Base-by-base conservation (phyloP, 306 rosid genomes). In the Rosa persica region DNA sequence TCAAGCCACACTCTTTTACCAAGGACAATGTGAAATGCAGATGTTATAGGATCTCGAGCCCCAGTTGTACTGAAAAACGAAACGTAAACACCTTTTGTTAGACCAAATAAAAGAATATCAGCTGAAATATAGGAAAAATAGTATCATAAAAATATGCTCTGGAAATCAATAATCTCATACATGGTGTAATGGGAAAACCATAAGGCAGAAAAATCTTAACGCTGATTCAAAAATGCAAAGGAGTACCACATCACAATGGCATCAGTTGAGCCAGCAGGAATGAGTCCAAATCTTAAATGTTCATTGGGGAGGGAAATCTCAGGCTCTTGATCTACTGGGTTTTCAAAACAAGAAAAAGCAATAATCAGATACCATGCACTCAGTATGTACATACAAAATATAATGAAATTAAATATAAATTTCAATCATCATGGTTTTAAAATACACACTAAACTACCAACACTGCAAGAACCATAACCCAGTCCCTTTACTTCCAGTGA, bases 201-300 rank as follows among this genome's bases (percentile, higher is more conserved):
- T 4, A 69, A 66, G 22, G 36, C 22, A 36, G 15, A 10, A 16
- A 67, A 16, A 19, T 22, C 66, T 12, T 9, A 46, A 70, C 12
- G 55, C 8, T 46, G 25, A 75, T 42, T 30, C 11, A 72, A n/a
- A 76, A 43, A 55, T 44, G 75, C 47, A 55, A 77, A 74, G 75
- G 75, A 38, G 60, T 90, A 94, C 97, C 98, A 94, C 86, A 94
- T 89, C 74, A 94, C 98, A 78, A 92, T 86, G 85, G 97, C 97
- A 66, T 94, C 98, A 20, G 98, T 94, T 76, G 98, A 94, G 73
- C 98, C 98, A 4, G 98, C 89, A 68, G 98, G 97, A 87, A 92
- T 94, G 81, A 94, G 89, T 75, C 98, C 98, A 67, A 94, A 89
- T 87, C 97, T 88, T 80, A 92, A 92, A 76, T 81, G 44, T 80